phyloP scores from a whole-genome alignment of 2,329 filamentous ascomycete genomes.

The Domatiomyces globalis region DNA sequence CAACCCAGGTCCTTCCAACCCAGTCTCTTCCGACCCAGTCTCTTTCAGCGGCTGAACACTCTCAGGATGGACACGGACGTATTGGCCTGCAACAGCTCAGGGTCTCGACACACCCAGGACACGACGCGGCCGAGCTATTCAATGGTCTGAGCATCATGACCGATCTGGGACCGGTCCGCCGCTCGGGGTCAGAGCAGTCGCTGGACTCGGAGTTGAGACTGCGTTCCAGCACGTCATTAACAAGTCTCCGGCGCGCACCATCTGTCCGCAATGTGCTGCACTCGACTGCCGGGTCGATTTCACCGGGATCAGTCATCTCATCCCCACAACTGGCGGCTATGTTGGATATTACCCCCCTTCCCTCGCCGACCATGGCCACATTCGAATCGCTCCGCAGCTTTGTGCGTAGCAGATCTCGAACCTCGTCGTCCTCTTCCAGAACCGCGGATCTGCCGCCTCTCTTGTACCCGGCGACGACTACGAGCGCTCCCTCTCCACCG shows the following conservation, averaged over 20 bases:
- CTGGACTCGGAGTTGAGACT: constrained; percentile 22
- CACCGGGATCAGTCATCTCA: constrained; percentile 53
- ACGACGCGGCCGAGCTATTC: constrained; percentile 11
- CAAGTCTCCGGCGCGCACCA: constrained; percentile 31
- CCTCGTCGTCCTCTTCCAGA: constrained; percentile 28
- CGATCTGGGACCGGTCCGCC: constrained; percentile 8
- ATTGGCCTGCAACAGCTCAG: background rate
- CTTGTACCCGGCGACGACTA: constrained; percentile 3
- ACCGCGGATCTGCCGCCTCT: constrained; percentile 16
- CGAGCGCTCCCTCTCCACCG: constrained; percentile 18
- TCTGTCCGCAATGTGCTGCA: constrained; percentile 30
- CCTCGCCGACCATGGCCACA: constrained; percentile 59
- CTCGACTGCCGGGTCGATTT: constrained; percentile 32
- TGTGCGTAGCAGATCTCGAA: constrained; percentile 29
- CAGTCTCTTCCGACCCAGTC: constrained; percentile 6
- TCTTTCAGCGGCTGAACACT: constrained; percentile 4
- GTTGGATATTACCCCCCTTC: constrained; percentile 65
- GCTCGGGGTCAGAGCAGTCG: constrained; percentile 11
- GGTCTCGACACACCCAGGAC: background rate
- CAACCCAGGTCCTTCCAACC: constrained; percentile 8
- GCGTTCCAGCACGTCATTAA: constrained; percentile 29
- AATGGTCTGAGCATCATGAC: constrained; percentile 17
- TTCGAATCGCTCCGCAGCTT: constrained; percentile 51
- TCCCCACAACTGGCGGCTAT: constrained; percentile 63
- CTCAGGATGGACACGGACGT: background rate